These are phyloP conservation scores for Aspergillus nanangensis DNA, from an alignment of 495 filamentous ascomycete species.

Conservation along the genomic window DNA sequence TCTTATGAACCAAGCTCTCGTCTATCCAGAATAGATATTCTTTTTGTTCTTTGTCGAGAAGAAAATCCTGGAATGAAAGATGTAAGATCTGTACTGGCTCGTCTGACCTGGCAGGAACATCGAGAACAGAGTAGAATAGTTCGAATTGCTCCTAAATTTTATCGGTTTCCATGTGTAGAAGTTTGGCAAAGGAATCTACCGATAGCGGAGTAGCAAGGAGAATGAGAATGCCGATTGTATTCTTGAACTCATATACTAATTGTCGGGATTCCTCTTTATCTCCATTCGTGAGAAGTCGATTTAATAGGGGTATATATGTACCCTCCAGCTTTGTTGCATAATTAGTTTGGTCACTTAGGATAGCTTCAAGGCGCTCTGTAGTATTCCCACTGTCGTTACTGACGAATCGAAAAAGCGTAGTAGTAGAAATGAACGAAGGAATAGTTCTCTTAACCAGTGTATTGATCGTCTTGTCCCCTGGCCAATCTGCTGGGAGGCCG, in stretches of 20 bases:
- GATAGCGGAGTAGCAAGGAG: conserved; percentile 21
- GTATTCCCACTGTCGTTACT: conserved; percentile 9
- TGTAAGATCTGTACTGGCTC: conserved; percentile 17
- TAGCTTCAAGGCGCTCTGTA: conserved; percentile 9
- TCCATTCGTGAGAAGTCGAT: conserved; percentile 10
- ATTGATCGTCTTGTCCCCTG: conserved; percentile 14
- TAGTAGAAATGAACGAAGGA: conserved; percentile 26
- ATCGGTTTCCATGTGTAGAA: conserved; percentile 6
- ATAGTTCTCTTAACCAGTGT: conserved; percentile 11
- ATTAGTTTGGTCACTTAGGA: conserved; percentile 11
- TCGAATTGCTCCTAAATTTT: conserved; percentile 9
- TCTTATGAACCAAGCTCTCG: too few species aligned
- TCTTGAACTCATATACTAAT: conserved; percentile 12
- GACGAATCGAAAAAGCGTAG: conserved; percentile 24
- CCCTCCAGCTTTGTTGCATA: conserved; percentile 17
- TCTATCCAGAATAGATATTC: conserved; percentile 2
- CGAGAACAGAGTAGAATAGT: conserved; percentile 17
- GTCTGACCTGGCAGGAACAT: conserved; percentile 6
- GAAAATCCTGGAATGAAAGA: conserved; percentile 25
- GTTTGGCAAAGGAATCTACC: conserved; percentile 4
- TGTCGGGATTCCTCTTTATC: conserved; percentile 1
- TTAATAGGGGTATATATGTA: conserved; percentile 19
- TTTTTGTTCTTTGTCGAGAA: conserved; percentile 4
- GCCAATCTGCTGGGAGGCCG: conserved; percentile 29
- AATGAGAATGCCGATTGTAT: conserved; percentile 21